These are phyloP conservation scores for Gracilaria vermiculophylla DNA, from an alignment of 23 red algal species.

Conservation along the genomic window DNA sequence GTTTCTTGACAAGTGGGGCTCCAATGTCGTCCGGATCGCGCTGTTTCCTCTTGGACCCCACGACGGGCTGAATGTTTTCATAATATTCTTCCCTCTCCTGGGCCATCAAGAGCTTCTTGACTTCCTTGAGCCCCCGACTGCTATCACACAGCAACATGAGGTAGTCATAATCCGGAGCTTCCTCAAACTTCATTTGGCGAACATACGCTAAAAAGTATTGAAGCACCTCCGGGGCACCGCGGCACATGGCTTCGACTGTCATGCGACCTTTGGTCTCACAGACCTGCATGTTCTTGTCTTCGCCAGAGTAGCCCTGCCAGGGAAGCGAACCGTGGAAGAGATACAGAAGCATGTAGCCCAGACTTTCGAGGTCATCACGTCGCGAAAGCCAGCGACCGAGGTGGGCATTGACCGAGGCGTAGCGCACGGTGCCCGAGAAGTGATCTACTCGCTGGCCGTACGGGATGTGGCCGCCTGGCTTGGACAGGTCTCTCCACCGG, in stretches of 20 bases:
- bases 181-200: constrained; percentile 88
- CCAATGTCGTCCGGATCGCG: constrained; percentile 50
- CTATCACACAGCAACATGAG: constrained; percentile 73
- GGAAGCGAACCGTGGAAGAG: constrained; percentile 87
- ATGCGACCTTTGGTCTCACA: constrained; percentile 97
- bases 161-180: constrained; percentile 93
- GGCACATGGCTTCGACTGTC: constrained; percentile 84
- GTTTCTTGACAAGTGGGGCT: constrained; percentile 60
- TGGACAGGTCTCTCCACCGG: constrained; percentile 74
- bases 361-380: constrained; percentile 92
- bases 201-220: constrained; percentile 99
- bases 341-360: constrained; percentile 97
- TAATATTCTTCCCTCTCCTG: constrained; percentile 40
- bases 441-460: constrained; percentile 98
- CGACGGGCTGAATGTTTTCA: constrained; percentile 11
- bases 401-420: constrained; percentile 97
- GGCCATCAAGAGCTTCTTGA: constrained; percentile 72
- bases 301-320: constrained; percentile 94
- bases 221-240: constrained; percentile 88
- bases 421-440: constrained; percentile 95
- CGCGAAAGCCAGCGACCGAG: constrained; percentile 85
- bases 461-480: constrained; percentile 78
- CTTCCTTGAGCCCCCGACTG: constrained; percentile 60
- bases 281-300: constrained; percentile 99
- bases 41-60: constrained; percentile 71